Percentiles rank a stretch among this genome's conserved stretches.
Evolutionary conservation across 1,284 basidiomycete species (phyloP).

Genomic region (Rhodotorula sp.): DNA sequence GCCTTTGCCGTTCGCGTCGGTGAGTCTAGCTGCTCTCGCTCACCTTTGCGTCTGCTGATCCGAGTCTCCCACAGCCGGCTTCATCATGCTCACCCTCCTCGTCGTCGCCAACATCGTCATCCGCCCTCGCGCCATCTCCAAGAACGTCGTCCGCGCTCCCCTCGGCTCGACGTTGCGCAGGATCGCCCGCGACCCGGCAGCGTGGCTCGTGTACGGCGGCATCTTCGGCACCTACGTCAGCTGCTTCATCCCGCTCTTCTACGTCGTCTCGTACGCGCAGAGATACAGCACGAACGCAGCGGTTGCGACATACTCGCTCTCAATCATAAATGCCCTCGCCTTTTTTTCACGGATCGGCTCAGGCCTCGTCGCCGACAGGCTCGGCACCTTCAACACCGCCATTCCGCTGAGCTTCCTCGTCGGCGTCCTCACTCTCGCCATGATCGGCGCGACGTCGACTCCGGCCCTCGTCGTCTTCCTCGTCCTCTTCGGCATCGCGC

Average conservation of each 20-base stretch:
- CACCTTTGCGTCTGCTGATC: background rate
- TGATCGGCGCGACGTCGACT: conserved; percentile 23
- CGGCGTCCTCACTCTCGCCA: conserved; percentile 23
- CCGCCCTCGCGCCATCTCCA: conserved; percentile 17
- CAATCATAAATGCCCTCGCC: conserved; percentile 36
- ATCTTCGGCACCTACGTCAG: conserved; percentile 20
- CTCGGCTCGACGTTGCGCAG: conserved; percentile 6
- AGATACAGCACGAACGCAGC: conserved; percentile 1
- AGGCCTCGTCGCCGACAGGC: conserved; percentile 31
- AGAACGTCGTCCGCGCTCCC: background rate
- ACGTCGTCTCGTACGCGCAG: conserved; percentile 13
- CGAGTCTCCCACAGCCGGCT: conserved; percentile 11
- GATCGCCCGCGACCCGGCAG: conserved; percentile 18
- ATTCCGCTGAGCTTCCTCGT: conserved; percentile 26
- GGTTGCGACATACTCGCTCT: conserved; percentile 25
- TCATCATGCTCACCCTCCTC: conserved; percentile 29
- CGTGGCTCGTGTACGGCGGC: conserved; percentile 26
- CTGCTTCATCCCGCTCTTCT: conserved; percentile 27
- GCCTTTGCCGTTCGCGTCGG: conserved; percentile 14
- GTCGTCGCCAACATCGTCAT: conserved; percentile 32
- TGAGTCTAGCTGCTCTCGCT: background rate
- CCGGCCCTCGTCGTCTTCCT: conserved; percentile 23
- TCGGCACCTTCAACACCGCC: conserved; percentile 32
- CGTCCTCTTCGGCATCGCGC: conserved; percentile 27
- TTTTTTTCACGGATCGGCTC: conserved; percentile 28